Conservation (phyloP, 2,329 filamentous ascomycete genomes). For the Hypoxylon sp. region DNA sequence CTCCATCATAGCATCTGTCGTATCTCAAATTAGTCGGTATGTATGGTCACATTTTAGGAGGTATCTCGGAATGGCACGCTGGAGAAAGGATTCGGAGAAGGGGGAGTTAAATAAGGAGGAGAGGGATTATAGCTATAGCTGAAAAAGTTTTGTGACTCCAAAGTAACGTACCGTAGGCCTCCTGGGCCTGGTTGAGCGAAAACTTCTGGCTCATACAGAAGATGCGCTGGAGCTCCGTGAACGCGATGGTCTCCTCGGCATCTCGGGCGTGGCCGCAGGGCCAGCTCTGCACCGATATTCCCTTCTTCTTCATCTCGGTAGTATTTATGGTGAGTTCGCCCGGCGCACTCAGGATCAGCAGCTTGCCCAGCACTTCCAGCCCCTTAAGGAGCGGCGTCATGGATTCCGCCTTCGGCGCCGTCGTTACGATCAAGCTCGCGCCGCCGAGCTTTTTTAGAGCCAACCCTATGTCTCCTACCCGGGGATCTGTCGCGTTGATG, state of each 20-base stretch:
- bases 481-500: slow-evolving; percentile 49
- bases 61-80: background rate
- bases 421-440: slow-evolving; percentile 20
- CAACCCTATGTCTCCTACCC: slow-evolving; percentile 2
- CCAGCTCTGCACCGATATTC: slow-evolving; percentile 35
- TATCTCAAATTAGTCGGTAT: slow-evolving; percentile 3
- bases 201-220: slow-evolving; percentile 34
- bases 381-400: slow-evolving; percentile 23
- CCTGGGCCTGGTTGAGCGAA: slow-evolving; percentile 32
- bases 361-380: slow-evolving; percentile 25
- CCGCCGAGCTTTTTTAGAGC: slow-evolving; percentile 21
- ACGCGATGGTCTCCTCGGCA: slow-evolving; percentile 32
- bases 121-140: background rate
- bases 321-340: slow-evolving; percentile 32
- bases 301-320: slow-evolving; percentile 26
- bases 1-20: slow-evolving; percentile 15
- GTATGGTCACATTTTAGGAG: background rate
- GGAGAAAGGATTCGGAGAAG: background rate
- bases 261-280: slow-evolving; percentile 32
- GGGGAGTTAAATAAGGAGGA: background rate
- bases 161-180: slow-evolving; percentile 35
- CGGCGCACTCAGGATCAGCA: slow-evolving; percentile 23
- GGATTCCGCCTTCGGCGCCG: slow-evolving; percentile 14
- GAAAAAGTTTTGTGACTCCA: background rate
- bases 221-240: slow-evolving; percentile 31